These are phyloP conservation scores for Isochrysis galbana DNA, from an alignment of 78 protist genomes.

Conservation along the genomic window DNA sequence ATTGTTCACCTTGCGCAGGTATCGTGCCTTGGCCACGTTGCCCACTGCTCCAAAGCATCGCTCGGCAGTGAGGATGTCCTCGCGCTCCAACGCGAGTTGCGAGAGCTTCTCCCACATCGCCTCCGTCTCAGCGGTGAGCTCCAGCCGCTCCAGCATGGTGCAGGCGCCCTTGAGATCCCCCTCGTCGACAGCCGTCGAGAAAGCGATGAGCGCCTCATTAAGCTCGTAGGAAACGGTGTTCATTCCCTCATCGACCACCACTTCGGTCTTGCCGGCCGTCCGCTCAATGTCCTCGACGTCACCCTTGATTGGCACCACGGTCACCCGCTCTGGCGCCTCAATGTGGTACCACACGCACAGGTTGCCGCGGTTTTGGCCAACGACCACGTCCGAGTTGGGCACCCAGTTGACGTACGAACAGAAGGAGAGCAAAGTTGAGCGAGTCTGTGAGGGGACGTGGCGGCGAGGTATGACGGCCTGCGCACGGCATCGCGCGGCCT, in stretches of 20 bases:
- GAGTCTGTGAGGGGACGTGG: too few species aligned
- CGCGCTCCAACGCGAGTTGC: slow-evolving; percentile 43
- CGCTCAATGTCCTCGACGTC: slow-evolving; percentile 83
- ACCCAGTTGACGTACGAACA: slow-evolving; percentile 86
- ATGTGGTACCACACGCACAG: slow-evolving; percentile 87
- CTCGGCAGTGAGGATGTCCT: slow-evolving; percentile 60
- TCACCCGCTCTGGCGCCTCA: slow-evolving; percentile 66
- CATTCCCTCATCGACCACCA: slow-evolving; percentile 81
- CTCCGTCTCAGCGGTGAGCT: slow-evolving; percentile 6
- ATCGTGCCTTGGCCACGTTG: slow-evolving; percentile 65
- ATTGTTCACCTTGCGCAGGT: slow-evolving; percentile 57
- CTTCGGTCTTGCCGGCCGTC: slow-evolving; percentile 71
- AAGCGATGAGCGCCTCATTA: slow-evolving; percentile 80
- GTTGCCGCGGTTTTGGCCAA: slow-evolving; percentile 75
- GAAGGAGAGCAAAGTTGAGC: slow-evolving; percentile 72
- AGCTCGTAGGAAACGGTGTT: slow-evolving; percentile 63
- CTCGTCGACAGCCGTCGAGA: slow-evolving; percentile 68
- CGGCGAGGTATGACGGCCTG: too few species aligned
- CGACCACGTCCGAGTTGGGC: slow-evolving; percentile 85
- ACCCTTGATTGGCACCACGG: slow-evolving; percentile 72
- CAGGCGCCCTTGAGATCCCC: slow-evolving; percentile 32
- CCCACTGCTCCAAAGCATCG: slow-evolving; percentile 80
- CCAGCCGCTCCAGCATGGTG: slow-evolving; percentile 46
- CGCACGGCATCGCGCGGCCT: too few species aligned
- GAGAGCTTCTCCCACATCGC: slow-evolving; percentile 81